Base-by-base conservation (phyloP, 129 eudicot species). In the carrot (Daucus carota) region DNA sequence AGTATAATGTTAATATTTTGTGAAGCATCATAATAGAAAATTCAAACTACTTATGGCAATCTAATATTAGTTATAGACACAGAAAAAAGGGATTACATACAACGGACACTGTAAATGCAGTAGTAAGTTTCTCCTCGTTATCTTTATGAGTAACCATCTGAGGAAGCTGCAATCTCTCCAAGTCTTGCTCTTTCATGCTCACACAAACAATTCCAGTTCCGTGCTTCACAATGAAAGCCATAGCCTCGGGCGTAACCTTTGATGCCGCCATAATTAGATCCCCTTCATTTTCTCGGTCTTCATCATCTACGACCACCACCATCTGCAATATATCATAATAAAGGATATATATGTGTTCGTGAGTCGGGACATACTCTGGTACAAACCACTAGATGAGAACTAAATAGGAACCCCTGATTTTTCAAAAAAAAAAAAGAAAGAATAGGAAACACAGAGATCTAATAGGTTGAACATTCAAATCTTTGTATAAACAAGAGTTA, bases 201-300 rank as follows among this genome's bases (percentile, higher is more conserved):
- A 87, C 96, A 62, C 97, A 92, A 65, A 92, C 97, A 52, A 92
- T 92, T 45, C 97, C 97, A 36, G 98, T 90, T 76, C 98, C 98
- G 78, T 92, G 86, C 81, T 85, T 92, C 31, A 92, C 98, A 78
- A 90, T 84, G 74, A 90, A 92, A 72, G 96, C 92, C 98, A 92
- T 88, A 48, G 92, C 92, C 43, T 89, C 96, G 2, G 92, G 85
- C 5, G 92, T 92, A 46, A 77, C 93, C 78, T 86, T 73, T 36
- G 88, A 81, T 57, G 90, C 93, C 70, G 93, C 90, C 97, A 91
- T 89, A 76, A 92, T 92, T 3, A 92, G 18, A 83, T 92, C 97
- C 20, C 97, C 97, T 83, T 90, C 96, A 72, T 90, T 90, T 84
- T 90, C 96, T 83, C 96, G 84, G 74, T 87, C 91, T 78, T 90